A percentile compares a stretch with the other conserved stretches of the same genome.
Evolutionary conservation across 805 yeast genomes (phyloP).

Genomic region (Ogataea thermomethanolica): DNA sequence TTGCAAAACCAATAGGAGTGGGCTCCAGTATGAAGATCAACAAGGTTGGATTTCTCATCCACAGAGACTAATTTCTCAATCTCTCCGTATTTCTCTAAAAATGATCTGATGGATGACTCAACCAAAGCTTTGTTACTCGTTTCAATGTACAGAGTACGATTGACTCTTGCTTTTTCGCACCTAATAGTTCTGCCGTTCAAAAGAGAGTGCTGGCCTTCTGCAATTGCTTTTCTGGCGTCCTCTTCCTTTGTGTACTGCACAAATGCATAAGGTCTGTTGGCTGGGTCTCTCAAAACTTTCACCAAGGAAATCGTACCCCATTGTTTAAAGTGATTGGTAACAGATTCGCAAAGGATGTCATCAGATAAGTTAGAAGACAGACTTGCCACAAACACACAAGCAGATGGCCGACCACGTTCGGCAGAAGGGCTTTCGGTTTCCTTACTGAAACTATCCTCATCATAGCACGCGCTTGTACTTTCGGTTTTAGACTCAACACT

Average conservation of each 20-base stretch:
- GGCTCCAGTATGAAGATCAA: slow-evolving; percentile 16
- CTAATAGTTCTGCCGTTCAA: slow-evolving; percentile 75
- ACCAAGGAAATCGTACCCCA: slow-evolving; percentile 74
- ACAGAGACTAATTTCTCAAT: slow-evolving; percentile 60
- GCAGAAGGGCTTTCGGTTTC: slow-evolving; percentile 16
- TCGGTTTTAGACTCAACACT: not conserved
- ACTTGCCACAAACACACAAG: slow-evolving; percentile 90
- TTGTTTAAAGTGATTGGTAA: slow-evolving; percentile 59
- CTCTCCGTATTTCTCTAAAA: slow-evolving; percentile 62
- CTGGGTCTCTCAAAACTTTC: slow-evolving; percentile 78
- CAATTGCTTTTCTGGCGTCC: slow-evolving; percentile 67
- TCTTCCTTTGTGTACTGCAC: slow-evolving; percentile 75
- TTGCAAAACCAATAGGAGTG: slow-evolving; percentile 62
- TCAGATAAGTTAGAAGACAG: slow-evolving; percentile 63
- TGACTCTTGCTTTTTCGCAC: slow-evolving; percentile 89
- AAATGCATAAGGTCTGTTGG: slow-evolving; percentile 87
- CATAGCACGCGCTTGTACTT: slow-evolving; percentile 12
- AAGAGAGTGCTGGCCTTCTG: slow-evolving; percentile 61
- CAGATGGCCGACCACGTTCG: slow-evolving; percentile 66
- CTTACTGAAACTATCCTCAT: slow-evolving; percentile 20
- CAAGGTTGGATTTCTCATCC: slow-evolving; percentile 30
- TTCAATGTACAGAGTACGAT: slow-evolving; percentile 70
- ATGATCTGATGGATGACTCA: slow-evolving; percentile 33
- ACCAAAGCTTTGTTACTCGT: slow-evolving; percentile 31
- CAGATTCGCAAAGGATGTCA: slow-evolving; percentile 67